Base-by-base conservation (phyloP, 192 early-diverging fungal species). In the Mortierella hygrophila region DNA sequence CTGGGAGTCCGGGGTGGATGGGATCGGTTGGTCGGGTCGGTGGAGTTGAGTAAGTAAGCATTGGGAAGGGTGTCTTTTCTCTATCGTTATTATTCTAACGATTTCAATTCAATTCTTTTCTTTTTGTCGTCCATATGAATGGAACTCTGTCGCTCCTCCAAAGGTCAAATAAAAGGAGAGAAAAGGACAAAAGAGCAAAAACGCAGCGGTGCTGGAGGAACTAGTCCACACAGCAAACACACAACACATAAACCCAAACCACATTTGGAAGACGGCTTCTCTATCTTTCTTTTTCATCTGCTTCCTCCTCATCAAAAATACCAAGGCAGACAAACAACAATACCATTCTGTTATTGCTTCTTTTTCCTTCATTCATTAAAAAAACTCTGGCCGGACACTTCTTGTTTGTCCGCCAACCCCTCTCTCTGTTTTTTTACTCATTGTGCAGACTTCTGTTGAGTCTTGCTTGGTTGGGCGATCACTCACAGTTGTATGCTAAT, bases 31-130 rank as follows among this genome's bases (percentile, higher is more conserved):
- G n/a, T 65, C 23, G 9, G 13, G 60, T 65, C 60, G 26, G 60
- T 29, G 29, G 29, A 29, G 60, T 65, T 65, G 60, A 63, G 60
- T 63, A 65, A 65, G 60, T 65, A 65, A 65, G 60, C 60, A 32
- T 65, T 65, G 60, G 18, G 20, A 20, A 21, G 49, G 18, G 18
- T 21, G 49, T 21, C 20, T 6, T 16, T 52, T 52, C 15, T 52
- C 13, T 46, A 46, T 15, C 44, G 18, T 65, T 13, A 29, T 65
- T 65, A 65, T 65, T 26, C 9, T 63, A 63, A 63, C 57, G 26
- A 29, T 63, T 32, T n/a, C 11, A 29, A 29, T 32, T 52, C 49
- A 20, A 57, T 57, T 26, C 9, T 57, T 57, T 57, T 11, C 32
- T 65, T 32, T 29, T 65, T 35, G 29, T 11, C 60, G 60, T 29